Evolutionary conservation across 2,329 filamentous ascomycete genomes (phyloP), one percentile per base, ranked within the genome.

Genomic region (Periconia sp.): DNA sequence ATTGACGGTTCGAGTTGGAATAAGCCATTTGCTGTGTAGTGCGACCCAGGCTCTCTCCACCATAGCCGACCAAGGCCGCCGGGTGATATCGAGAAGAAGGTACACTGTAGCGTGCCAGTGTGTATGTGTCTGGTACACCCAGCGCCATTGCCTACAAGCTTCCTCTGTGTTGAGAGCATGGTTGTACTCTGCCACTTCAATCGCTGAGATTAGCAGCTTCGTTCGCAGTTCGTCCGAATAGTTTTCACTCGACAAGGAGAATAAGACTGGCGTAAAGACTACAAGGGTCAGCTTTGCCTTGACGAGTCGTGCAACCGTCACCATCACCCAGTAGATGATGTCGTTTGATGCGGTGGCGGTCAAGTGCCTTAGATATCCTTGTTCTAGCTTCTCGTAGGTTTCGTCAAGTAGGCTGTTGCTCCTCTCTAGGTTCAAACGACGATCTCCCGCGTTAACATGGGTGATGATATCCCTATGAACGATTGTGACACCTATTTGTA

Each of bases 131-230:
- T 57, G 54, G 26, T 50, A 55, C 3, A 51, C 26, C 54, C 54
- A 57, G 16, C 54, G 54, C 52, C 52, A 57, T 19, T 49, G 40
- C 18, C 49, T 40, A 35, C 36, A 50, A 17, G 37, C 25, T 28
- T 48, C 46, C 17, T 48, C 43, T 10, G 36, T 31, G 25, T 57
- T 57, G 3, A 57, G 40, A 10, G 41, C 39, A 24, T 57, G 54
- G 22, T 57, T 53, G 31, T 46, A 55, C 30, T 83, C 80, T 29
- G 80, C 78, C 1, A 82, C 70, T 48, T 82, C 79, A 13, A 81
- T 75, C 2, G 76, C 78, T 0, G 78, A 70, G 29, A 76, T 68
- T 3, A 82, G 73, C 0, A 83, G 63, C 22, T 73, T 74, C 38
- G 71, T 67, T 2, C 73, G 68, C 3, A 77, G 54, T 15, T 75